A percentile compares a stretch with the other conserved stretches of the same genome.
These are phyloP conservation scores for Aspergillus texensis DNA, from an alignment of 2,329 filamentous ascomycete species.

Conservation along the genomic window DNA sequence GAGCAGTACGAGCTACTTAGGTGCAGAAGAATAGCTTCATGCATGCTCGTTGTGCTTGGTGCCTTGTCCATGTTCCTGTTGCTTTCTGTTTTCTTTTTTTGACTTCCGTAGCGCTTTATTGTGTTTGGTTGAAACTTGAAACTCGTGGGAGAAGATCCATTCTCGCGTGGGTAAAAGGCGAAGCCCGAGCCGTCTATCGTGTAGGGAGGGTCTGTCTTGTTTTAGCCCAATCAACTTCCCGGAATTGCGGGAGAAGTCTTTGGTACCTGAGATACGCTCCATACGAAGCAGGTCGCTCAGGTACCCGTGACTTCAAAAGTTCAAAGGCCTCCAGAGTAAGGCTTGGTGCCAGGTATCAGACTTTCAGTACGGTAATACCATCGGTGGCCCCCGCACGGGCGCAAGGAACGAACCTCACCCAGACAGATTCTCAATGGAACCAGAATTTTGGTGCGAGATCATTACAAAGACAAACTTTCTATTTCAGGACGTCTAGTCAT, in stretches of 20 bases:
- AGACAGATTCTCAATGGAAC: neutral
- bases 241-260: neutral
- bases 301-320: neutral
- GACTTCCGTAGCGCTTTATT: neutral
- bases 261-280: neutral
- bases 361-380: neutral
- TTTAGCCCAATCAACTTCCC: slow-evolving; percentile 1
- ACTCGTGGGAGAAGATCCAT: slow-evolving; percentile 19
- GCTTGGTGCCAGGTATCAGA: too few species aligned
- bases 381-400: slow-evolving; percentile 14
- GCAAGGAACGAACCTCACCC: slow-evolving; percentile 9
- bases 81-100: neutral
- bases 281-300: neutral
- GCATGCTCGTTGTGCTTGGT: neutral
- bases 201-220: neutral
- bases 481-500: neutral
- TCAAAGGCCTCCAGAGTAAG: too few species aligned
- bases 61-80: neutral
- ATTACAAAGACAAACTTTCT: neutral
- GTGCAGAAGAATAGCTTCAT: neutral
- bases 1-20: neutral
- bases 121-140: slow-evolving; percentile 7
- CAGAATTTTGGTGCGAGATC: neutral
- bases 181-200: slow-evolving; percentile 12
- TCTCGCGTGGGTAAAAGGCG: slow-evolving; percentile 17